These are phyloP conservation scores for Malus hybrid DNA, from an alignment of 331 rosid species.

Conservation along the genomic window DNA sequence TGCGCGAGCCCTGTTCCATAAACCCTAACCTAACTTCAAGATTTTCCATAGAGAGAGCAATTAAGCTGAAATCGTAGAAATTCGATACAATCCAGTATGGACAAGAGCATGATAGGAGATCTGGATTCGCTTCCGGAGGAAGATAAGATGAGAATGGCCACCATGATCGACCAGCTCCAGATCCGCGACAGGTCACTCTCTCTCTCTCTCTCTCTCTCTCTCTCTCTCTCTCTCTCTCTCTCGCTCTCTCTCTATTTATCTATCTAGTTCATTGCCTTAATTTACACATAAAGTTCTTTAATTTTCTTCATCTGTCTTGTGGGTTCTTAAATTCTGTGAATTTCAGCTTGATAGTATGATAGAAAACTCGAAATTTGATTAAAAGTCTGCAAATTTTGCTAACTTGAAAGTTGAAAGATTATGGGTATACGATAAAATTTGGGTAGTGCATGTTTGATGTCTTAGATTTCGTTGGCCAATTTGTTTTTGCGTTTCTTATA, in stretches of 20 bases:
- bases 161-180: constrained; percentile 87
- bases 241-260: too few species aligned
- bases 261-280: background rate
- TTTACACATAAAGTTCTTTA: background rate
- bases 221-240: too few species aligned
- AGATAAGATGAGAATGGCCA: constrained; percentile 64
- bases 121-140: constrained; percentile 57
- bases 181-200: constrained; percentile 67
- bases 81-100: constrained; percentile 32
- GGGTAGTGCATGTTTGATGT: background rate
- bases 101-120: constrained; percentile 77
- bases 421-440: background rate
- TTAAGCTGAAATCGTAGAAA: background rate
- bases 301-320: background rate
- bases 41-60: background rate
- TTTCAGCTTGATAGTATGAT: background rate
- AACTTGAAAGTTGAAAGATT: too few species aligned
- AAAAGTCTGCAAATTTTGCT: background rate
- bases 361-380: background rate
- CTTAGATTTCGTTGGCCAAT: background rate
- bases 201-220: background rate
- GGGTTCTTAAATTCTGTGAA: background rate
- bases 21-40: background rate
- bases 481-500: background rate
- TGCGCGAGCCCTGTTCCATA: background rate